Evolutionary conservation across 148 eudicot genomes (phyloP).

Genomic region (Oxyria digyna): DNA sequence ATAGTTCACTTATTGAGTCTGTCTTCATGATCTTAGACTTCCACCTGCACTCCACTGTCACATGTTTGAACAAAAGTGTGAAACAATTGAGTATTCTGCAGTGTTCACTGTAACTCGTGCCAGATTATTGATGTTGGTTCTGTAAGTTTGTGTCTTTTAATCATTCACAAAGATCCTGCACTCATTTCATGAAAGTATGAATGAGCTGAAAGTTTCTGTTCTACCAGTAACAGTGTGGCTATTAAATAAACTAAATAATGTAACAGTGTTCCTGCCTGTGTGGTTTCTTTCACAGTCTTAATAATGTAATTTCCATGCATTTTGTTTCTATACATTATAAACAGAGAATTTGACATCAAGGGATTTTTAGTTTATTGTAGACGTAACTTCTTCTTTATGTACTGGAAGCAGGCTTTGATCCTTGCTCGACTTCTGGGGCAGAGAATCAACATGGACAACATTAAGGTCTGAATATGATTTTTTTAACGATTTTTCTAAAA

Average conservation of each 20-base stretch:
- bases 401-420: conserved; percentile 65
- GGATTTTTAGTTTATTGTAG: neutral
- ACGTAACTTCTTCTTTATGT: conserved; percentile 2
- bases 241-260: too few species aligned
- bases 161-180: neutral
- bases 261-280: neutral
- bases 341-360: neutral
- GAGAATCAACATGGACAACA: conserved; percentile 45
- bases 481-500: too few species aligned
- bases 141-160: neutral
- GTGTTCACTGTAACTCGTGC: neutral
- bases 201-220: neutral
- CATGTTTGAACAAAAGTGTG: neutral
- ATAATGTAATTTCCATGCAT: neutral
- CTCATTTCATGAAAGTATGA: neutral
- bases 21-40: neutral
- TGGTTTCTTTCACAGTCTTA: neutral
- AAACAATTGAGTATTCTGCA: neutral
- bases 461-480: conserved; percentile 47
- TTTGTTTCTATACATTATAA: neutral
- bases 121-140: neutral
- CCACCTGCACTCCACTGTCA: neutral
- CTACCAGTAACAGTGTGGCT: neutral
- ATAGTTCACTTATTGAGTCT: neutral
- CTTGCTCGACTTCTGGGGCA: conserved; percentile 86